Base-by-base conservation (phyloP, 305 asterid species). In the Rubia peregrina region DNA sequence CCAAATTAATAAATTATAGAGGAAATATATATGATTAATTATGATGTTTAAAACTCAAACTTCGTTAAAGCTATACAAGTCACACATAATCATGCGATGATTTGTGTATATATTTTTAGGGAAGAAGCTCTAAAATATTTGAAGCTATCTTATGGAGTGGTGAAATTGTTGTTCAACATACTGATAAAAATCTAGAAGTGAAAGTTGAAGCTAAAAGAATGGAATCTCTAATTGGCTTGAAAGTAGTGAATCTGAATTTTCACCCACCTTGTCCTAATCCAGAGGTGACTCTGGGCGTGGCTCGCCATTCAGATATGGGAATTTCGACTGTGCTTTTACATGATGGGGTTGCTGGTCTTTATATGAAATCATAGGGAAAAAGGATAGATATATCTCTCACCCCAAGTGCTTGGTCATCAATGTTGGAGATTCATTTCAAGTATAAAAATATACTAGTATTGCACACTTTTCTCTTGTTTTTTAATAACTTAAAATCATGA, bases 241-340 rank as follows among this genome's bases (percentile, higher is more conserved):
- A 56, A 48, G 57, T 44, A 46, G 74, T 77, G 16, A 77, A 73
- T 53, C 51, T 72, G 40, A 77, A 77, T 59, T 72, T 57, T n/a
- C 72, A 72, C 21, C 77, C 80, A 13, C 69, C 44, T 10, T 77
- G 77, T 22, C 77, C 80, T 0, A 77, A 77, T 33, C 80, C 80
- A 6, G 74, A 77, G 51, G 67, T 77, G 3, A 77, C 73, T 7
- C 19, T 71, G n/a, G 80, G 77, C 5, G 80, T 72, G 12, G 71
- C 71, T 1, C 77, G 71, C 11, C 80, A 77, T 61, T 67, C 77
- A 7, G 80, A 77, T 43, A 40, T 61, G 22, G 68, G 73, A 19
- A 68, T 65, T 26, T 56, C 72, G 21, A 72, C 77, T 21, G 59
- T 77, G 11, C 68, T 63, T 38, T 16, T 38, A 0, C 68, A 63